These are phyloP conservation scores for Paraphoma chrysanthemicola DNA, from an alignment of 2,329 filamentous ascomycete genomes.

Conservation along the genomic window DNA sequence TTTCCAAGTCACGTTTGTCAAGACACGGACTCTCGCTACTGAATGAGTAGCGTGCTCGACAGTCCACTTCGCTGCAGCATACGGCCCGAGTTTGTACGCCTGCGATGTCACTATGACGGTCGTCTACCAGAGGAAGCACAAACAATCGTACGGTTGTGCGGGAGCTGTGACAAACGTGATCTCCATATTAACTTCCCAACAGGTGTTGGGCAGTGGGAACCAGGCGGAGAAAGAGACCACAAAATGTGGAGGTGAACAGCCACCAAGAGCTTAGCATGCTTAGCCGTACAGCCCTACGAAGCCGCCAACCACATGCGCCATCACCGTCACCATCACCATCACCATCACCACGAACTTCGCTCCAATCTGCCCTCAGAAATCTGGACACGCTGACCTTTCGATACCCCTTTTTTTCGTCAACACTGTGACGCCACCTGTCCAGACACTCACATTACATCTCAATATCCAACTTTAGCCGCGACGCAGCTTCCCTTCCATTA, in stretches of 20 bases:
- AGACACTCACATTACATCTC: too few species aligned
- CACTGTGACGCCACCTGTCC: too few species aligned
- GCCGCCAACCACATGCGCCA: conserved; percentile 5
- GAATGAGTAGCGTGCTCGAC: not conserved
- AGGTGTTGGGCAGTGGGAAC: not conserved
- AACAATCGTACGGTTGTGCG: not conserved
- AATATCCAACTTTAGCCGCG: not conserved
- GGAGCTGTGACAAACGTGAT: not conserved
- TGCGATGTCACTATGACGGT: conserved; percentile 3
- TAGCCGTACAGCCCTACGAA: not conserved
- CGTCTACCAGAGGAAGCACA: not conserved
- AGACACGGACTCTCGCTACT: not conserved
- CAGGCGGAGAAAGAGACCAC: not conserved
- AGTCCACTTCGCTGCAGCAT: conserved; percentile 2
- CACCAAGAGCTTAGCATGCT: conserved; percentile 10
- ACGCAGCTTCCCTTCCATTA: too few species aligned
- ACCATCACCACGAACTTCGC: not conserved
- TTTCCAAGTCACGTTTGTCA: conserved; percentile 7
- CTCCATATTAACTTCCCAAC: too few species aligned
- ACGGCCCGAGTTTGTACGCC: not conserved
- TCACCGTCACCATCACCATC: conserved; percentile 2
- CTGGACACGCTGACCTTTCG: not conserved
- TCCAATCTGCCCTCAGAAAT: not conserved
- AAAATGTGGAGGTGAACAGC: not conserved
- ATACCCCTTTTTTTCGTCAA: not conserved